These are phyloP conservation scores for Echinochloa phyllopogon DNA, from an alignment of 176 grass and related monocot genomes.

Conservation along the genomic window DNA sequence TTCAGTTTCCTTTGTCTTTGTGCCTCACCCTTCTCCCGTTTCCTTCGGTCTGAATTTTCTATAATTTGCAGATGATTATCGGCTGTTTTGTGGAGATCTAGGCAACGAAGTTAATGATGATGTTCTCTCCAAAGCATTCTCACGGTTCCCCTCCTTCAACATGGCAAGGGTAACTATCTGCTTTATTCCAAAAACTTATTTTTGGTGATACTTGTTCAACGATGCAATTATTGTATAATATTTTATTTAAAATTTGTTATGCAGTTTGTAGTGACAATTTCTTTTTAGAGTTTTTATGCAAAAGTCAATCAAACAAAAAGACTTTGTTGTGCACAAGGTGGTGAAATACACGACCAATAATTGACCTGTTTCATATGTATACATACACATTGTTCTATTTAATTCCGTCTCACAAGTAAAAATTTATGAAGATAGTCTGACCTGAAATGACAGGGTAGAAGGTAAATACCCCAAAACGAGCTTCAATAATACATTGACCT, in stretches of 20 bases:
- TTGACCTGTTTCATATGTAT: not conserved
- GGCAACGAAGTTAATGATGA: conserved; percentile 99
- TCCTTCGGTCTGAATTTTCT: not conserved
- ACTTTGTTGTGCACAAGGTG: not conserved
- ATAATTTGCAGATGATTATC: conserved; percentile 73
- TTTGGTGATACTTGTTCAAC: not conserved
- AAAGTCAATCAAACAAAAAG: not conserved
- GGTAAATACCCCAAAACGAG: not conserved
- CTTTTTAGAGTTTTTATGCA: not conserved
- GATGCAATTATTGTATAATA: not conserved
- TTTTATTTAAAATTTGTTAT: not conserved
- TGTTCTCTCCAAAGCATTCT: conserved; percentile 90
- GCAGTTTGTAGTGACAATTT: not conserved
- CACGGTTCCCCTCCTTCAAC: conserved; percentile 91
- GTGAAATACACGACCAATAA: not conserved
- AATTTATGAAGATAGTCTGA: not conserved
- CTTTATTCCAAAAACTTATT: not conserved
- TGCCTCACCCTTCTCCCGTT: not conserved
- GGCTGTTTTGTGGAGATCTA: conserved; percentile 94
- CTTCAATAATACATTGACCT: no score
- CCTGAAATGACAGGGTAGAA: not conserved
- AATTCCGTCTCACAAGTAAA: not conserved
- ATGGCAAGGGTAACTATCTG: conserved; percentile 76
- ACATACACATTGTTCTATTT: not conserved
- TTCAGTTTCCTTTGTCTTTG: conserved; percentile 1